Conservation (phyloP, 2,329 filamentous ascomycete species). For the Microsporum canis region DNA sequence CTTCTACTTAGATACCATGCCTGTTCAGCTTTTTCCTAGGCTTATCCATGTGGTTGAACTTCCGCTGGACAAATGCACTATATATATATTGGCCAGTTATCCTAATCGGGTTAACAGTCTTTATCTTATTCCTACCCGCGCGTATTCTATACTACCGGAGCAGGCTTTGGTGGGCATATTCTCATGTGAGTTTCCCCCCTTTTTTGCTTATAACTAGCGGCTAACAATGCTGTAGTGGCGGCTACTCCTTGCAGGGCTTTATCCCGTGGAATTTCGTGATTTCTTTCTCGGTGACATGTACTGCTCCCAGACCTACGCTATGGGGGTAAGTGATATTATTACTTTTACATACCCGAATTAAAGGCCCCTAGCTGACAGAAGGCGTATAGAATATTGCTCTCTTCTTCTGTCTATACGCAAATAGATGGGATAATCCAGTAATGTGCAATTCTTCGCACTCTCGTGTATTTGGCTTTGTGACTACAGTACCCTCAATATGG, state of each 20-base stretch:
- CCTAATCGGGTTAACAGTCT: conserved; percentile 55
- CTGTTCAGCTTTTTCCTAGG: conserved; percentile 67
- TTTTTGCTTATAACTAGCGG: neutral
- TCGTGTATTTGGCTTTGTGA: conserved; percentile 73
- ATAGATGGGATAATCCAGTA: conserved; percentile 57
- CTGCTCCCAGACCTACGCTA: conserved; percentile 84
- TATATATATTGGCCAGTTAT: conserved; percentile 82
- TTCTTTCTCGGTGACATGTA: conserved; percentile 98
- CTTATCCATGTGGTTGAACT: conserved; percentile 81
- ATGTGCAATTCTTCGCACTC: conserved; percentile 82
- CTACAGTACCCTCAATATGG: conserved; percentile 74
- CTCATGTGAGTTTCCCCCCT: conserved; percentile 52
- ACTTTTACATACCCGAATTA: neutral
- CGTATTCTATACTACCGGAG: conserved; percentile 64
- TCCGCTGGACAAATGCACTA: conserved; percentile 56
- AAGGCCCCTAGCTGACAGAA: conserved; percentile 15
- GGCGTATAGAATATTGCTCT: conserved; percentile 63
- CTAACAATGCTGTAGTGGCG: conserved; percentile 55
- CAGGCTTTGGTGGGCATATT: conserved; percentile 76
- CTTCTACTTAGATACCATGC: conserved; percentile 53
- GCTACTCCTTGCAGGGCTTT: conserved; percentile 70
- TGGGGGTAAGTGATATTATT: conserved; percentile 52
- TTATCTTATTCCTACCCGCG: conserved; percentile 64
- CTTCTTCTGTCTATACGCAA: conserved; percentile 90
- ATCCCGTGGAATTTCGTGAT: conserved; percentile 91